Percentiles rank a stretch among this genome's conserved stretches.
Conservation (phyloP, 2,329 filamentous ascomycete species). For the Xylariales sp. region DNA sequence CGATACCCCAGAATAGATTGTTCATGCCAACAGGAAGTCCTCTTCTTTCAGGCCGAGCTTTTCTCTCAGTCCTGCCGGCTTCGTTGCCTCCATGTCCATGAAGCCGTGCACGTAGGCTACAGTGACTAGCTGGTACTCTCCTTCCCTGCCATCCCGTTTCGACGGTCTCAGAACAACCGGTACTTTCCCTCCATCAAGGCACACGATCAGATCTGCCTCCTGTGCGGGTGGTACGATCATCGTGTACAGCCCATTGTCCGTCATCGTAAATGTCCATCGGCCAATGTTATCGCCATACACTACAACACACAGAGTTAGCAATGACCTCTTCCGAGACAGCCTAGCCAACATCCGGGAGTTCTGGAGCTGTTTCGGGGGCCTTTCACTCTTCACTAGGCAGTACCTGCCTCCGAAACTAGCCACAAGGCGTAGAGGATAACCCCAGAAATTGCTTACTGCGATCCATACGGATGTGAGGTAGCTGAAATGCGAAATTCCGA, state of each 20-base stretch:
- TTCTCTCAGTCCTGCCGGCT: too few species aligned
- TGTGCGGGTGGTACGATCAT: not conserved
- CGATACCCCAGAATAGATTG: too few species aligned
- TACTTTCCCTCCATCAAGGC: not conserved
- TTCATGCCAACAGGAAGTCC: too few species aligned
- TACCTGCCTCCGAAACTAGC: too few species aligned
- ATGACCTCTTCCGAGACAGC: not conserved
- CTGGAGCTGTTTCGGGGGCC: too few species aligned
- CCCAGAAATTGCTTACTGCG: not conserved
- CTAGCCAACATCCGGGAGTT: not conserved
- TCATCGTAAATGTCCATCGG: not conserved
- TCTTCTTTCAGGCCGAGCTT: too few species aligned
- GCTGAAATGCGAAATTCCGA: too few species aligned
- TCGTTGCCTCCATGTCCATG: not conserved
- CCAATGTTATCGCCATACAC: too few species aligned
- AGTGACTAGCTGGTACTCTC: not conserved
- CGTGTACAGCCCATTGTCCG: not conserved
- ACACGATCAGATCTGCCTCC: not conserved
- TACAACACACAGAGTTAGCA: too few species aligned
- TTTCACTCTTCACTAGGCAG: too few species aligned
- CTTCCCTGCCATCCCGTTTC: too few species aligned
- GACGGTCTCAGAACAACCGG: not conserved
- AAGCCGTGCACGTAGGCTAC: not conserved
- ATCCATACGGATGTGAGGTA: not conserved
- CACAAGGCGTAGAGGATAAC: too few species aligned